Evolutionary conservation across 352 stramenopile genomes (phyloP), one percentile per base, ranked within the genome.

Genomic region (Phytophthora macrochlamydospora): DNA sequence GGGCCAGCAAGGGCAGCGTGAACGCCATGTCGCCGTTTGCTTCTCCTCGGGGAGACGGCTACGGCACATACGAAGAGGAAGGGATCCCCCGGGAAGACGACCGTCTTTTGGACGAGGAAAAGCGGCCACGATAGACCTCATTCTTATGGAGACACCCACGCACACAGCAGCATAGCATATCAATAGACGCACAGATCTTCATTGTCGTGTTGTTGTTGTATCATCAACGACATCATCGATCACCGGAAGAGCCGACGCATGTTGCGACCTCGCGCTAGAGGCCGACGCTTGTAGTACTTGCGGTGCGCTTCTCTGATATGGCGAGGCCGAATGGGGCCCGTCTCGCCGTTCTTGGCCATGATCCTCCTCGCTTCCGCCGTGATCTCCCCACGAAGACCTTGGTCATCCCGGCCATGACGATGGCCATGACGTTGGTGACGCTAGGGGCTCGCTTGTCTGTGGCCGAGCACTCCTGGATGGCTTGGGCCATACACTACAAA

Each of bases 351-450:
- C 49, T 81, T 80, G 48, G 91, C 85, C 87, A 95, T 95, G 51
- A 94, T 90, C 14, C 73, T 75, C 35, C 87, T 84, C 4, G 87
- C 87, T 85, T 94, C 84, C 2, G 86, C 81, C 11, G 83, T 92
- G 55, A 95, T 76, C 51, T 91, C 83, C 18, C 87, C 84, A 93
- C 83, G 42, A 95, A 93, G 13, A 90, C 82, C 56, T 95, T 95
- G 31, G 84, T 87, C 79, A 95, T 92, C n/a, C 87, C 87, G 7
- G 82, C 85, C 85, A 95, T 94, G 65, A 93, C 84, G 50, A 95
- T 95, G 18, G 83, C 73, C 87, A 95, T 95, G 54, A 95, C 84
- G 58, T 94, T 89, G 52, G 83, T 93, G 40, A 94, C 85, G 30
- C 63, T 79, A 30, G 85, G 80, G 35, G 64, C 64, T 32, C 59